Evolutionary conservation across 2,329 filamentous ascomycete species (phyloP).

Genomic region (Laburnicola sp.): DNA sequence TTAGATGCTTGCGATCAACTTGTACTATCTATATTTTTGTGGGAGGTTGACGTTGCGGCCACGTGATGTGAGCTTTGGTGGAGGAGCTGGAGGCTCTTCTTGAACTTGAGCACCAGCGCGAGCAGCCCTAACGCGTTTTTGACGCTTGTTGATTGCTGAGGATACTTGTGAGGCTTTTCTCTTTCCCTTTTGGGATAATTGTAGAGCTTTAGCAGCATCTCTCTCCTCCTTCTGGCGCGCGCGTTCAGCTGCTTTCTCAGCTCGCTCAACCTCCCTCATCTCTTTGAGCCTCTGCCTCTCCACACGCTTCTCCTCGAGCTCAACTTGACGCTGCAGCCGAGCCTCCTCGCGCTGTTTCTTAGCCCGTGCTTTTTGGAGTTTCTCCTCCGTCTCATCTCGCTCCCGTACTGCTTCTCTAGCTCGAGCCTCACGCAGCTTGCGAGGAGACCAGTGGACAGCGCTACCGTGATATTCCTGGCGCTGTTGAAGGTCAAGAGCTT

Average conservation of each 20-base stretch:
- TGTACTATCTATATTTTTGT: too few species aligned
- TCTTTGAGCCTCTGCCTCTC: neutral
- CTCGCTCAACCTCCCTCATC: neutral
- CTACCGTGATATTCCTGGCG: conserved; percentile 12
- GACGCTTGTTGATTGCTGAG: neutral
- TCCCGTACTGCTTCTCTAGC: neutral
- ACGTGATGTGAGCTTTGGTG: neutral
- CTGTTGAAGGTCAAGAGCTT: conserved; percentile 8
- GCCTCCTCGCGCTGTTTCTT: too few species aligned
- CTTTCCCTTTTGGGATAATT: neutral
- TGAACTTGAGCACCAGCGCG: neutral
- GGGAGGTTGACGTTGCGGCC: conserved; percentile 1
- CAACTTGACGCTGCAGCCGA: neutral
- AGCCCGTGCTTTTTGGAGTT: conserved; percentile 6
- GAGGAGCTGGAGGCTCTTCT: too few species aligned
- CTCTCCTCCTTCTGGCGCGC: neutral
- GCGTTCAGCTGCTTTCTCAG: neutral
- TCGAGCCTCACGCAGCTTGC: too few species aligned
- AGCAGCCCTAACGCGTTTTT: neutral
- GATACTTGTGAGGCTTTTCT: neutral
- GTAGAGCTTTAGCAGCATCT: neutral
- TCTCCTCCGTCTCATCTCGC: neutral
- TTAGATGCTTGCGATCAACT: too few species aligned
- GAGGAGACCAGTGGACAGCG: conserved; percentile 12
- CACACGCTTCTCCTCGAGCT: neutral